A percentile compares a stretch with the other conserved stretches of the same genome.
These are phyloP conservation scores for Tricholoma sp. DNA, from an alignment of 768 basidiomycete genomes.

Conservation along the genomic window DNA sequence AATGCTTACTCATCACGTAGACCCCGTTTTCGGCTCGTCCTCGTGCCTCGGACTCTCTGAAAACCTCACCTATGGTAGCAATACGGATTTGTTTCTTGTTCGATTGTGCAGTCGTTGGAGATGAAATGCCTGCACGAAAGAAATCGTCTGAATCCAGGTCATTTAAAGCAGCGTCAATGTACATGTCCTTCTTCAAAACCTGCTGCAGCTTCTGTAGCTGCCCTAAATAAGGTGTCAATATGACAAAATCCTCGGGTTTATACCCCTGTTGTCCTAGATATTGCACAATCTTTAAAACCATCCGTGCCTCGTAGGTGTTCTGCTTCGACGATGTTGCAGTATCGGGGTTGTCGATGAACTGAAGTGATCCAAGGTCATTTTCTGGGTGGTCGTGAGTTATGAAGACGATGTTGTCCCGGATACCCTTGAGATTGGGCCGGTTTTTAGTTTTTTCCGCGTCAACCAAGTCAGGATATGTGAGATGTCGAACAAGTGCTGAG, in stretches of 20 bases:
- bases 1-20: too few species aligned
- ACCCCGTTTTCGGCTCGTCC: too few species aligned
- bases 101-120: constrained; percentile 31
- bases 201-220: constrained; percentile 50
- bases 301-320: constrained; percentile 53
- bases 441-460: constrained; percentile 48
- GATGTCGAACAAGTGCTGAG: constrained; percentile 49
- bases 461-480: constrained; percentile 61
- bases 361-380: constrained; percentile 29
- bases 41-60: too few species aligned
- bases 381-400: constrained; percentile 54
- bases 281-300: constrained; percentile 60
- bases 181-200: constrained; percentile 36
- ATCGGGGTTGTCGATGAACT: constrained; percentile 43
- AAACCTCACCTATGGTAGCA: constrained; percentile 71
- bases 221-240: constrained; percentile 67
- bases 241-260: constrained; percentile 50
- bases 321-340: constrained; percentile 51
- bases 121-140: constrained; percentile 48
- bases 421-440: constrained; percentile 49
- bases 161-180: constrained; percentile 55
- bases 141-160: constrained; percentile 61
- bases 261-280: constrained; percentile 70
- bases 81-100: constrained; percentile 46
- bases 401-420: constrained; percentile 58